Evolutionary conservation across 2,329 filamentous ascomycete species (phyloP), one percentile per base, ranked within the genome.

Genomic region (Ilyonectria robusta): DNA sequence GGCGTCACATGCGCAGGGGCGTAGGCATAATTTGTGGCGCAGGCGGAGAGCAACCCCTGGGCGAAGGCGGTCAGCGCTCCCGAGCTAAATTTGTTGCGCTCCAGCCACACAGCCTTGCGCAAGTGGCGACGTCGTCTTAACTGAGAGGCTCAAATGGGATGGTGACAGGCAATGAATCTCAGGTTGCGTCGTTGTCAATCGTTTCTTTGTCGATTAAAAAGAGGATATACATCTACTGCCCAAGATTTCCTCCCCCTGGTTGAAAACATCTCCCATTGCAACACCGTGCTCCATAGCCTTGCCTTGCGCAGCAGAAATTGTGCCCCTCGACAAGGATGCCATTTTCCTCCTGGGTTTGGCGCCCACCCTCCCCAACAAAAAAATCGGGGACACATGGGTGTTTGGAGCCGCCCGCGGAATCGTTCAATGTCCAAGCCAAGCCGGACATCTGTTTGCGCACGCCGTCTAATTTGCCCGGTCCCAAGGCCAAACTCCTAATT

Each of bases 191-290:
- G 60, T 65, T 60, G 40, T 53, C 44, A 67, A 67, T 67, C 65
- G 51, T 65, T 71, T 72, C 60, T 69, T 62, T 60, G 40, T 67
- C 63, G 44, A 66, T 67, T 66, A 71, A 67, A 59, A 72, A 67
- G 70, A 72, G 70, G 70, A 70, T 76, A 75, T 65, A 75, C 70
- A 70, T 72, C 67, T 74, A 73, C 69, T 69, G 56, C 46, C 64
- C 55, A 59, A 72, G 59, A 62, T 69, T 58, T 66, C 61, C 31
- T 68, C 64, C 70, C 46, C 19, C 51, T 40, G 31, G 46, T 29
- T 58, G 29, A 31, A 47, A 29, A 69, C 59, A 55, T 65, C 65
- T 54, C 44, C 65, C 66, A 69, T 66, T 68, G 58, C 67, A 73
- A 71, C 65, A 75, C 71, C 70, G 56, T 71, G 70, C 68, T 72